A percentile compares a stretch with the other conserved stretches of the same genome.
Conservation (phyloP, 208 protist genomes). For the Kentomonas sorsogonicus region DNA sequence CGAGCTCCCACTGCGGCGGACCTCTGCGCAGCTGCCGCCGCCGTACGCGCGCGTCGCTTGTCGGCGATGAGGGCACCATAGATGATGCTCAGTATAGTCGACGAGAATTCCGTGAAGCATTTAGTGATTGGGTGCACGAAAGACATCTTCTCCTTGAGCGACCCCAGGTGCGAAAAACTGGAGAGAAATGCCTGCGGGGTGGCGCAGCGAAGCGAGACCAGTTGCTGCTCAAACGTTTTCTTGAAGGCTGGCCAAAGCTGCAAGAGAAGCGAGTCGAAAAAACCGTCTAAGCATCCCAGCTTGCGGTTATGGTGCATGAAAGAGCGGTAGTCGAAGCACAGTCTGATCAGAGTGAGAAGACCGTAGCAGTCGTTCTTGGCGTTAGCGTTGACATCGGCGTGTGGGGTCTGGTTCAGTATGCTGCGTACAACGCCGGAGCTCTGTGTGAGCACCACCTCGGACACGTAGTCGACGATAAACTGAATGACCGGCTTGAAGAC, state of each 20-base stretch:
- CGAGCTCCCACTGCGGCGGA: too few relatives aligned
- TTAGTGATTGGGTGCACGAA: slow-evolving; percentile 52
- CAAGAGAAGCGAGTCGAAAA: slow-evolving; percentile 72
- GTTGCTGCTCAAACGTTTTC: slow-evolving; percentile 56
- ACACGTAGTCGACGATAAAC: slow-evolving; percentile 77
- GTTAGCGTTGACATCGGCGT: slow-evolving; percentile 36
- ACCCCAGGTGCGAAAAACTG: slow-evolving; percentile 10
- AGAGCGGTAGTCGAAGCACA: slow-evolving; percentile 73
- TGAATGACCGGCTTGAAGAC: slow-evolving; percentile 73
- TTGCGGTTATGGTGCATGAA: slow-evolving; percentile 64
- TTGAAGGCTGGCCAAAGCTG: slow-evolving; percentile 80
- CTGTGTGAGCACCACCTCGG: slow-evolving; percentile 62
- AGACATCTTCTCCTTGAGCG: slow-evolving; percentile 24
- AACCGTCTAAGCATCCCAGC: slow-evolving; percentile 70
- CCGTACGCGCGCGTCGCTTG: not conserved
- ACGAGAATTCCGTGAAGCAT: slow-evolving; percentile 34
- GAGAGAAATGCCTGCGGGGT: not conserved
- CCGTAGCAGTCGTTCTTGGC: slow-evolving; percentile 72
- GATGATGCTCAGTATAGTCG: slow-evolving; percentile 26
- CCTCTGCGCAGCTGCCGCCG: not conserved
- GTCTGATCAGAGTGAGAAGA: slow-evolving; percentile 61
- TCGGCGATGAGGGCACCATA: slow-evolving; percentile 20
- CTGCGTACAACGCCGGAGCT: slow-evolving; percentile 24
- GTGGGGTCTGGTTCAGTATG: slow-evolving; percentile 37
- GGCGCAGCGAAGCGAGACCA: slow-evolving; percentile 45